These are phyloP conservation scores for Trichoderma arundinaceum DNA, from an alignment of 2,329 filamentous ascomycete genomes.

Conservation along the genomic window DNA sequence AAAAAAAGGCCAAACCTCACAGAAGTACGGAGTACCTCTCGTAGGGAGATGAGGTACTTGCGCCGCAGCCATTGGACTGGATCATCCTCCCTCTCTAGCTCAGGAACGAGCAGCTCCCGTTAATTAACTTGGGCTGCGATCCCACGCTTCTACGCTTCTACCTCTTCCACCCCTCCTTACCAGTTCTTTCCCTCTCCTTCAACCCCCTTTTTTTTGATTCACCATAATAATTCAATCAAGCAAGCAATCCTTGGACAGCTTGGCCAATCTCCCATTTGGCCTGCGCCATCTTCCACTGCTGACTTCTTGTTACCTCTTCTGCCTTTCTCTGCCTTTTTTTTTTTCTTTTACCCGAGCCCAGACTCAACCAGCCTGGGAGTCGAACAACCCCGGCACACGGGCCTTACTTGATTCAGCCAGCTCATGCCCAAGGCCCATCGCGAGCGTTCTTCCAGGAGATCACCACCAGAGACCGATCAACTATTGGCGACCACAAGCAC, in stretches of 20 bases:
- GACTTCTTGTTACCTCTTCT: neutral
- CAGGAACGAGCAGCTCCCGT: conserved; percentile 28
- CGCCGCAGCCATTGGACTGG: conserved; percentile 9
- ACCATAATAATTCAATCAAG: conserved; percentile 15
- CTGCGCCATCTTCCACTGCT: neutral
- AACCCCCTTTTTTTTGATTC: conserved; percentile 26
- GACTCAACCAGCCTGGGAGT: conserved; percentile 15
- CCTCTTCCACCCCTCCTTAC: conserved; percentile 28
- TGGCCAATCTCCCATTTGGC: conserved; percentile 11
- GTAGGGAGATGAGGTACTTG: conserved; percentile 24
- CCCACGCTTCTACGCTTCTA: conserved; percentile 23
- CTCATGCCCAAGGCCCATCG: conserved; percentile 26
- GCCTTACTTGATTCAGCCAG: conserved; percentile 31
- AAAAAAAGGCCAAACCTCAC: neutral
- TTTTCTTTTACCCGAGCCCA: conserved; percentile 11
- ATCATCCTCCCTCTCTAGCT: conserved; percentile 18
- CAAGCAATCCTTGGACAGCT: conserved; percentile 5
- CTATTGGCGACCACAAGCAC: neutral
- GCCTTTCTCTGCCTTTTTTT: neutral
- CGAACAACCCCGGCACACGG: conserved; percentile 17
- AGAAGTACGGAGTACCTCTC: conserved; percentile 13
- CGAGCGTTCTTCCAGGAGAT: conserved; percentile 25
- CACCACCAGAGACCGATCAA: neutral
- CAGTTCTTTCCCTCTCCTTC: conserved; percentile 20
- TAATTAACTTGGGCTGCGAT: conserved; percentile 26